Base-by-base conservation (phyloP, 768 basidiomycete species). In the Trichaptum fuscoviolaceum region DNA sequence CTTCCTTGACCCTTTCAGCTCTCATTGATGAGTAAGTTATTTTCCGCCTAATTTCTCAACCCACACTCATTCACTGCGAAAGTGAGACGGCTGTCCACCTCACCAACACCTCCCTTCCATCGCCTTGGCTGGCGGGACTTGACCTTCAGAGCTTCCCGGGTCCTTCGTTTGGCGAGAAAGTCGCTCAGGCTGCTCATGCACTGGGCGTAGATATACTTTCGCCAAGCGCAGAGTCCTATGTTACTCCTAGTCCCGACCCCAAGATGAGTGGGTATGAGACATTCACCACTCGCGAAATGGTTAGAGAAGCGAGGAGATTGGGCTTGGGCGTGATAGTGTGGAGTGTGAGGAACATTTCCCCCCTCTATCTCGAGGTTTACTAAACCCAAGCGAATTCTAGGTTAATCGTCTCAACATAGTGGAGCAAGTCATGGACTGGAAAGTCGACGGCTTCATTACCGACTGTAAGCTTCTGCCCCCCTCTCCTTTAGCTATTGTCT, bases 361-460 rank as follows among this genome's bases (percentile, higher is more conserved):
- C 30, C 30, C 30, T 3, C 30, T 30, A 30, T 30, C 30, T 8
- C 30, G 30, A 8, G 30, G 30, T 30, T 30, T 30, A 30, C 30
- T 30, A 8, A 30, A 59, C 12, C 23, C 0, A 8, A 2, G 8
- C 30, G 8, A 30, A 30, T 30, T 25, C n/a, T 71, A 91, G 89
- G 82, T 89, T 67, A 86, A 92, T 72, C 77, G 80, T 23, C 76
- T 90, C 66, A 86, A 84, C 70, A 77, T 86, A 42, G 82, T 84
- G 1, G 85, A 89, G n/a, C 80, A 87, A 68, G 72, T 93, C 57
- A 65, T 87, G 35, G 80, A 80, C 18, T 83, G 82, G 78, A 84
- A 85, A 2, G 87, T 86, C 0, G 91, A 93, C 73, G 92, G 91
- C 0, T 84, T 93, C 65, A 93, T 93, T 70, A 86, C 90, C 5